phyloP scores from a whole-genome alignment of 2,329 filamentous ascomycete genomes.

The Peltaster fructicola region DNA sequence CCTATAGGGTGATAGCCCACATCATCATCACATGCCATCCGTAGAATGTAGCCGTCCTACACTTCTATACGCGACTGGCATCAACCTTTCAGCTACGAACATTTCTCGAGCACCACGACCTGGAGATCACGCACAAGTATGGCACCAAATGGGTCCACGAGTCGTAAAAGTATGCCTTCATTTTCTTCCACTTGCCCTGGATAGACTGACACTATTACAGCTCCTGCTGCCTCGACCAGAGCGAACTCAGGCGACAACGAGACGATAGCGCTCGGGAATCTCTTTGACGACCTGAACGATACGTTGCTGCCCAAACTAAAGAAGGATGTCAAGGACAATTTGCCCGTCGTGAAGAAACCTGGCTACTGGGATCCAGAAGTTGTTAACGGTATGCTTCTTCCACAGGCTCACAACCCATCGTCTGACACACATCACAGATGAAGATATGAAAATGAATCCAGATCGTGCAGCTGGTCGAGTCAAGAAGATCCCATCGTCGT shows the following conservation, averaged over 20 bases:
- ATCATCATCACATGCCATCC: too few relatives aligned
- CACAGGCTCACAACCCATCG: not conserved
- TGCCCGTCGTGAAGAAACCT: constrained; percentile 16
- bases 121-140: constrained; percentile 6
- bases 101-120: too few relatives aligned
- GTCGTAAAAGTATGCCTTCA: constrained; percentile 15
- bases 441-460: constrained; percentile 4
- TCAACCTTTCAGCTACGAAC: too few relatives aligned
- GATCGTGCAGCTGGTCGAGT: constrained; percentile 13
- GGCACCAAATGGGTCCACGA: constrained; percentile 15
- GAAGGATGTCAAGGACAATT: constrained; percentile 12
- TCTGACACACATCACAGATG: constrained; percentile 2
- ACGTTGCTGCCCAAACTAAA: constrained; percentile 8
- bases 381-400: constrained; percentile 7
- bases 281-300: constrained; percentile 17
- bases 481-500: constrained; percentile 53
- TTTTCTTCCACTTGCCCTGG: constrained; percentile 2
- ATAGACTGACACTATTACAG: constrained; percentile 8
- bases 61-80: too few relatives aligned
- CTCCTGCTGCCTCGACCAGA: constrained; percentile 8
- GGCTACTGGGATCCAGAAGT: constrained; percentile 18
- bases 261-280: constrained; percentile 9
- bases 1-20: too few relatives aligned
- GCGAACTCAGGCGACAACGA: constrained; percentile 8
- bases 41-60: too few relatives aligned